Evolutionary conservation across 768 basidiomycete species (phyloP).

Genomic region (Coprinellus micaceus): DNA sequence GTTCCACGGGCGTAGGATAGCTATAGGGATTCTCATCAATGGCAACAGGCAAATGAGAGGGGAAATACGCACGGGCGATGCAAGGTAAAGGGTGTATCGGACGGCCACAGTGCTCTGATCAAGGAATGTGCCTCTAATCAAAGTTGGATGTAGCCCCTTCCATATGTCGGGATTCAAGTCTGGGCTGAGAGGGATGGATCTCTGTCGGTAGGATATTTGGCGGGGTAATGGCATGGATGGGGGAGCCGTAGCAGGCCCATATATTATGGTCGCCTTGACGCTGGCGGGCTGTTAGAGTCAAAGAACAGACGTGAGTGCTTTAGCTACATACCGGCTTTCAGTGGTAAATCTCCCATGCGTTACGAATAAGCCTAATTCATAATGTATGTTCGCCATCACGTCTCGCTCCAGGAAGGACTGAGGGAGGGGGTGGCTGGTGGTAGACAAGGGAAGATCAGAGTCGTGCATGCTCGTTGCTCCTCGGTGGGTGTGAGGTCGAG

Average conservation of each 20-base stretch:
- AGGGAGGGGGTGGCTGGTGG: not conserved
- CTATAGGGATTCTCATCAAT: conserved; percentile 6
- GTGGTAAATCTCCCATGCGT: conserved; percentile 1
- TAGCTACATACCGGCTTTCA: conserved; percentile 15
- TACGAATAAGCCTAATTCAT: conserved; percentile 2
- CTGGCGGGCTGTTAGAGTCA: not conserved
- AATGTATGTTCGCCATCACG: conserved; percentile 1
- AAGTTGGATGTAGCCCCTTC: not conserved
- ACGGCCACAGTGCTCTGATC: not conserved
- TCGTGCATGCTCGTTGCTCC: not conserved
- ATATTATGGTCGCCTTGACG: not conserved
- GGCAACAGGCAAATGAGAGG: not conserved
- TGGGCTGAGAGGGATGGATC: not conserved
- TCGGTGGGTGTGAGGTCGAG: not conserved
- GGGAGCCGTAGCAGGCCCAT: not conserved
- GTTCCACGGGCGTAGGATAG: conserved; percentile 30
- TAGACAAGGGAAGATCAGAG: too few species aligned
- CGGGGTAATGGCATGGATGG: not conserved
- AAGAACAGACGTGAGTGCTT: not conserved
- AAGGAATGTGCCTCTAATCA: not conserved
- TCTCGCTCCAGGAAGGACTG: conserved; percentile 1
- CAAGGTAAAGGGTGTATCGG: conserved; percentile 19
- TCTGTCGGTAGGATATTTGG: not conserved
- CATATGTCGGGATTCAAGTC: not conserved
- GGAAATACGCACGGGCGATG: conserved; percentile 22